Conservation (phyloP, 768 basidiomycete species). For the Saitozyma podzolica region DNA sequence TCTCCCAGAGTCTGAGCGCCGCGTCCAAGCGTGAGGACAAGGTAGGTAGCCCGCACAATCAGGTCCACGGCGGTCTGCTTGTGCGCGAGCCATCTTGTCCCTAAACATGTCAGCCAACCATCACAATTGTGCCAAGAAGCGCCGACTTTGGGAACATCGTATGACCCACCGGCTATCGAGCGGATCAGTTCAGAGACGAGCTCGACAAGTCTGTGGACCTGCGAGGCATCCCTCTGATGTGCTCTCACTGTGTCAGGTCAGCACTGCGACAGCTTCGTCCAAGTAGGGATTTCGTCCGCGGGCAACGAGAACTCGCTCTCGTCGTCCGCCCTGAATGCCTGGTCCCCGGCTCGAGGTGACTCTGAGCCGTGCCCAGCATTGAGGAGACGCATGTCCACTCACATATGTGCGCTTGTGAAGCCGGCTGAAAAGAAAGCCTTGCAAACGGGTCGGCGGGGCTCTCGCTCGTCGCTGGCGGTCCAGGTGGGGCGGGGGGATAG, state of each 20-base stretch:
- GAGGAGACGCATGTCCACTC: background rate
- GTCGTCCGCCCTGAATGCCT: too few relatives aligned
- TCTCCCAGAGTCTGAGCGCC: conserved; percentile 51
- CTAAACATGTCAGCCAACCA: conserved; percentile 13
- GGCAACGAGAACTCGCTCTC: background rate
- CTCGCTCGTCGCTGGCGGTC: background rate
- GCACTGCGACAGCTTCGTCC: conserved; percentile 2
- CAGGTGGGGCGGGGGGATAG: conserved; percentile 11
- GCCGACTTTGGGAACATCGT: background rate
- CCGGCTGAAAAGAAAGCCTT: conserved; percentile 22
- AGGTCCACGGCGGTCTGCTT: conserved; percentile 38
- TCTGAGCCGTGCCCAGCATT: too few relatives aligned
- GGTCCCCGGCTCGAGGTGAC: too few relatives aligned
- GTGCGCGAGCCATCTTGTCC: conserved; percentile 44
- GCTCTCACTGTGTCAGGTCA: conserved; percentile 34
- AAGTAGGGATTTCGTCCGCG: background rate
- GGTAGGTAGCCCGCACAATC: conserved; percentile 41
- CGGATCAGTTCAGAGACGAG: conserved; percentile 43
- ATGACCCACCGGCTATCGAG: conserved; percentile 40
- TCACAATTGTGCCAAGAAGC: background rate
- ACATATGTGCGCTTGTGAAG: conserved; percentile 42
- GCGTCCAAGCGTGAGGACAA: conserved; percentile 46
- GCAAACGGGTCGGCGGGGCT: conserved; percentile 11
- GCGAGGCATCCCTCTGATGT: conserved; percentile 48
- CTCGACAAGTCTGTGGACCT: conserved; percentile 37